Conservation (phyloP, 1,284 basidiomycete genomes). For the Rhodofomes roseus region DNA sequence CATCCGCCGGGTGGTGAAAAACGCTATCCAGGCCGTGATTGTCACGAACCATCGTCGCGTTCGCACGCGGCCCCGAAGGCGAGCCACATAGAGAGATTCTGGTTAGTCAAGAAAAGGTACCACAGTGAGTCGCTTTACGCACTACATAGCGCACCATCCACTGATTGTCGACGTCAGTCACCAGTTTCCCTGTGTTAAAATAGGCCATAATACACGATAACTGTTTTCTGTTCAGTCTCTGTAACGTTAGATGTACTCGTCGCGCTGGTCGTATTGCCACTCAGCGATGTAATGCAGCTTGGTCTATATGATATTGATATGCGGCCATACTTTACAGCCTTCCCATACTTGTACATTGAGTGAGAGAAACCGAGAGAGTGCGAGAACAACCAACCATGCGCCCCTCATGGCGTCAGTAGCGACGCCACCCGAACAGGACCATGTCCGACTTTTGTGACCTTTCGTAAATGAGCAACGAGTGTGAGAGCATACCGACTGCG, state of each 20-base stretch:
- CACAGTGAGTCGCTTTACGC: too few species aligned
- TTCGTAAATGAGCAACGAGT: slow-evolving; percentile 16
- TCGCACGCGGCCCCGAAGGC: too few species aligned
- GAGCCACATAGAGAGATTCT: too few species aligned
- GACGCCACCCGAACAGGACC: slow-evolving; percentile 19
- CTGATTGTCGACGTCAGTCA: too few species aligned
- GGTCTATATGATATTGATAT: slow-evolving; percentile 32
- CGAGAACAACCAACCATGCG: slow-evolving; percentile 32
- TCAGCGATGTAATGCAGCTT: slow-evolving; percentile 8
- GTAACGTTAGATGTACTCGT: background rate
- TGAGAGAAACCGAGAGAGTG: slow-evolving; percentile 27
- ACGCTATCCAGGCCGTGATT: background rate
- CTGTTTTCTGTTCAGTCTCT: too few species aligned
- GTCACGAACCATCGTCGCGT: background rate
- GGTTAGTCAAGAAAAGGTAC: too few species aligned
- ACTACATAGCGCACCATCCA: too few species aligned
- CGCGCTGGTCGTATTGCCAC: background rate
- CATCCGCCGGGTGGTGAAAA: background rate
- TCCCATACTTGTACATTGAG: slow-evolving; percentile 39
- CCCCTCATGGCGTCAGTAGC: slow-evolving; percentile 27
- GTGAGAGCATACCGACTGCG: slow-evolving; percentile 16
- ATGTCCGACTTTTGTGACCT: slow-evolving; percentile 18
- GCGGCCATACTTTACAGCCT: slow-evolving; percentile 36
- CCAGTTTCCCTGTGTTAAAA: too few species aligned
- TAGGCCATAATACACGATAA: too few species aligned